A percentile compares a stretch with the other conserved stretches of the same genome.
Conservation (phyloP, 306 rosid genomes). For the Herpetospermum pedunculosum region DNA sequence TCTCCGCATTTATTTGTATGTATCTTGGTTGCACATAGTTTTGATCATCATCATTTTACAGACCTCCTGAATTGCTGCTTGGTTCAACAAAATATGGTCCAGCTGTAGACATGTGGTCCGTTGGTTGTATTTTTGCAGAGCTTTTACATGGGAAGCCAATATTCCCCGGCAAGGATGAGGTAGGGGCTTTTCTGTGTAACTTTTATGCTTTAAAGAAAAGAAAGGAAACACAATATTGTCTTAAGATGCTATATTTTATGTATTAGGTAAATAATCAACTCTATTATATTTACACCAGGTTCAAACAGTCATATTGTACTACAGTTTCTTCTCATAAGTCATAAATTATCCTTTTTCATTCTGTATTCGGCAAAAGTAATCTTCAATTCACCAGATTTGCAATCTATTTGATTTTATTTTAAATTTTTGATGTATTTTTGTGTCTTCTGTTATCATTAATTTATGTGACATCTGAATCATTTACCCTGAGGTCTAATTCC, state of each 20-base stretch:
- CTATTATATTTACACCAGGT: neutral
- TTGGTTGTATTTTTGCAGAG: conserved; percentile 45
- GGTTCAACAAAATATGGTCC: conserved; percentile 48
- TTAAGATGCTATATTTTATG: neutral
- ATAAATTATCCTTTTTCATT: neutral
- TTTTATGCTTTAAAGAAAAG: neutral
- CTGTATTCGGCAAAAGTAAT: neutral
- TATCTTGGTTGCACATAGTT: neutral
- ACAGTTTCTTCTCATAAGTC: neutral
- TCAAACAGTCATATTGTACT: neutral
- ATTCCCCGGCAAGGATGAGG: conserved; percentile 49
- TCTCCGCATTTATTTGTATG: neutral
- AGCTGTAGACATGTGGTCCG: conserved; percentile 52
- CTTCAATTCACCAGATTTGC: neutral
- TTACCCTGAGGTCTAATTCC: neutral
- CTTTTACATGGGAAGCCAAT: conserved; percentile 51
- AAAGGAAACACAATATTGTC: neutral
- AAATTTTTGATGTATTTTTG: neutral
- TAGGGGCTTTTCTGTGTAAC: conserved; percentile 10
- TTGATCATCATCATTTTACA: conserved; percentile 6
- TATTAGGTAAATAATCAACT: neutral
- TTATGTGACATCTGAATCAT: neutral
- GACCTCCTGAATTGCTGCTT: conserved; percentile 46
- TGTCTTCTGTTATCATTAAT: neutral
- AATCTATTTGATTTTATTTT: neutral